phyloP scores from a whole-genome alignment of 1,284 basidiomycete genomes.

The Tilletiopsis washingtonensis region DNA sequence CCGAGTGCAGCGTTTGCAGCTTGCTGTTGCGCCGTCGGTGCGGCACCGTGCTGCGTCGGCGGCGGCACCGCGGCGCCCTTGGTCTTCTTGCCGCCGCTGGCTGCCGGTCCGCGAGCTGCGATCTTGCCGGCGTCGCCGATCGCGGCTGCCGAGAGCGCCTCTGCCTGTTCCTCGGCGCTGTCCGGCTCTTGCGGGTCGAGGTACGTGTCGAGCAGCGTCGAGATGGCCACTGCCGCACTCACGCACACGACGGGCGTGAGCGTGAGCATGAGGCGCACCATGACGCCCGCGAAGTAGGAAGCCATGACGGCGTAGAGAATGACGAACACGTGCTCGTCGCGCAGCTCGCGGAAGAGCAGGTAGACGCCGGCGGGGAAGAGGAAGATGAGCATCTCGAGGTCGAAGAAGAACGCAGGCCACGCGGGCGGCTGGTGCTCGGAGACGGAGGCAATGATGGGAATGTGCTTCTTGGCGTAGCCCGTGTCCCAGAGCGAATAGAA shows the following conservation, averaged over 20 bases:
- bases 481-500: conserved; percentile 99
- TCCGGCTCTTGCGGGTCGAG: conserved; percentile 61
- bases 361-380: conserved; percentile 94
- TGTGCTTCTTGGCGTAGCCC: conserved; percentile 92
- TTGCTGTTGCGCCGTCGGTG: conserved; percentile 44
- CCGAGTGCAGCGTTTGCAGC: background rate
- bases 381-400: conserved; percentile 94
- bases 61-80: conserved; percentile 36
- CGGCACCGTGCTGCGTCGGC: conserved; percentile 44
- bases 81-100: conserved; percentile 5
- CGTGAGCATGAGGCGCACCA: conserved; percentile 92
- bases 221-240: conserved; percentile 79
- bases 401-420: conserved; percentile 99
- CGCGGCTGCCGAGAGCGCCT: conserved; percentile 31
- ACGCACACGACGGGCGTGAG: conserved; percentile 89
- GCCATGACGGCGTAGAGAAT: conserved; percentile 95
- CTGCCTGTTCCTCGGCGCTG: conserved; percentile 37
- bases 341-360: conserved; percentile 83
- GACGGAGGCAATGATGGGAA: conserved; percentile 97
- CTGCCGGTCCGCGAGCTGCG: conserved; percentile 6
- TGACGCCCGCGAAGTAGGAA: conserved; percentile 98
- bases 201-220: conserved; percentile 79
- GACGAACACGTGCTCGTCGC: conserved; percentile 96
- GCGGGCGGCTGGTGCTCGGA: conserved; percentile 99
- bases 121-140: conserved; percentile 38